A percentile compares a stretch with the other conserved stretches of the same genome.
Conservation (phyloP, 805 yeast genomes). For the Scheffersomyces ergatensis region DNA sequence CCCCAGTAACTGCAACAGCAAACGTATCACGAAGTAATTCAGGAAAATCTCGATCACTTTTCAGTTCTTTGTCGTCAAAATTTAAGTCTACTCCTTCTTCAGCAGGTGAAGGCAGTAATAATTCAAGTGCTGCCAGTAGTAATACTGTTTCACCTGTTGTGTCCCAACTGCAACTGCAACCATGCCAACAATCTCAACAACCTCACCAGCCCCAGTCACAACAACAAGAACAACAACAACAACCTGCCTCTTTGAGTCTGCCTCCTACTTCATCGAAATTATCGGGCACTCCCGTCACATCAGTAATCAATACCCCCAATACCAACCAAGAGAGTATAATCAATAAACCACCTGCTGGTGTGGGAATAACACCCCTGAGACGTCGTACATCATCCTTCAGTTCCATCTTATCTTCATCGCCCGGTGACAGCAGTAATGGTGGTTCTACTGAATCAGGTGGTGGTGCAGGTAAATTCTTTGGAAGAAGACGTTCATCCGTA, state of each 20-base stretch:
- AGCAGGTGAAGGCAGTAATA: no score
- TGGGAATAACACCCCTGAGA: slow-evolving; percentile 11
- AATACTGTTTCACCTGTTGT: neutral
- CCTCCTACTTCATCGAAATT: slow-evolving; percentile 7
- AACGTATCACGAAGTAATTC: slow-evolving; percentile 14
- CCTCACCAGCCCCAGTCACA: neutral
- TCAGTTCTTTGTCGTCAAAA: slow-evolving; percentile 39
- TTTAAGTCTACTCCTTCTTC: slow-evolving; percentile 24
- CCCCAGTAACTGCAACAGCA: slow-evolving; percentile 8
- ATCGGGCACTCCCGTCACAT: neutral
- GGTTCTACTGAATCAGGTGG: neutral
- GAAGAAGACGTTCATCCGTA: slow-evolving; percentile 12
- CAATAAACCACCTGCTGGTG: slow-evolving; percentile 26
- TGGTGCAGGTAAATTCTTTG: slow-evolving; percentile 4
- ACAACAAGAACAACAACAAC: slow-evolving; percentile 1
- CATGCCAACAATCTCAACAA: slow-evolving; percentile 1
- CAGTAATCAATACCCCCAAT: neutral
- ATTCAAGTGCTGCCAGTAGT: neutral
- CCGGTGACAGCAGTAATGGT: neutral
- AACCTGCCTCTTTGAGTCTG: slow-evolving; percentile 1
- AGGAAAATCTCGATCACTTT: slow-evolving; percentile 24
- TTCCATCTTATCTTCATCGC: slow-evolving; percentile 4
- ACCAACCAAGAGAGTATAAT: slow-evolving; percentile 17
- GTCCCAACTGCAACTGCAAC: neutral
- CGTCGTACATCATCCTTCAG: slow-evolving; percentile 8